Evolutionary conservation across 345 rosid species (phyloP).

Genomic region (Hibiscus mutabilis): DNA sequence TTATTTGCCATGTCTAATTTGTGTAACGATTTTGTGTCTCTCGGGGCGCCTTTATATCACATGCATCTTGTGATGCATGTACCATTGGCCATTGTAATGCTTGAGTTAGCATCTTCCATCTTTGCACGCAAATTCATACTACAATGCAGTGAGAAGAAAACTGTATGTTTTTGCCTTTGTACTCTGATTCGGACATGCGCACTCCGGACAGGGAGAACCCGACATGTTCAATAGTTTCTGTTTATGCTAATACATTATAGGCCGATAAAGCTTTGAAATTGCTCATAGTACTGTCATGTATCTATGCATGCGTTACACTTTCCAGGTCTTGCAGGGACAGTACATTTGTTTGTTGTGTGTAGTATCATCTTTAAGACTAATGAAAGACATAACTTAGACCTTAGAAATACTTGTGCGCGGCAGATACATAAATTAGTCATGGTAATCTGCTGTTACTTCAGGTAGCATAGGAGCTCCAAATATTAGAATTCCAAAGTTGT

Average conservation of each 20-base stretch:
- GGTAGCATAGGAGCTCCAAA: conserved; percentile 22
- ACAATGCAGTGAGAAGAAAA: neutral
- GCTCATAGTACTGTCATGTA: neutral
- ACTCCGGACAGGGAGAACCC: neutral
- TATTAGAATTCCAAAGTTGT: neutral
- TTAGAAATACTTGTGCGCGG: neutral
- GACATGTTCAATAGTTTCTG: neutral
- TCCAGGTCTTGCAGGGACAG: neutral
- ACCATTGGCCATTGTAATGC: neutral
- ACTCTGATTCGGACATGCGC: neutral
- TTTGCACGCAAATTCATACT: neutral
- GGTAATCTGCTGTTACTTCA: conserved; percentile 4
- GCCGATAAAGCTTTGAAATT: neutral
- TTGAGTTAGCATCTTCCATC: neutral
- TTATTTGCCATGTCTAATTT: neutral
- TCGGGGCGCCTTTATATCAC: neutral
- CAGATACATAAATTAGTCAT: neutral
- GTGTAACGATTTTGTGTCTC: neutral
- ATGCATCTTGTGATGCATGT: neutral
- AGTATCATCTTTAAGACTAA: no score
- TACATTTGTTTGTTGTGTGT: neutral
- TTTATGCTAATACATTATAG: neutral
- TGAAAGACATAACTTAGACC: neutral
- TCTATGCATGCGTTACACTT: neutral
- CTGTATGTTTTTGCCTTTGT: conserved; percentile 1